A percentile compares a stretch with the other conserved stretches of the same genome.
These are phyloP conservation scores for Elongisporangium undulatum DNA, from an alignment of 352 stramenopile genomes.

Conservation along the genomic window DNA sequence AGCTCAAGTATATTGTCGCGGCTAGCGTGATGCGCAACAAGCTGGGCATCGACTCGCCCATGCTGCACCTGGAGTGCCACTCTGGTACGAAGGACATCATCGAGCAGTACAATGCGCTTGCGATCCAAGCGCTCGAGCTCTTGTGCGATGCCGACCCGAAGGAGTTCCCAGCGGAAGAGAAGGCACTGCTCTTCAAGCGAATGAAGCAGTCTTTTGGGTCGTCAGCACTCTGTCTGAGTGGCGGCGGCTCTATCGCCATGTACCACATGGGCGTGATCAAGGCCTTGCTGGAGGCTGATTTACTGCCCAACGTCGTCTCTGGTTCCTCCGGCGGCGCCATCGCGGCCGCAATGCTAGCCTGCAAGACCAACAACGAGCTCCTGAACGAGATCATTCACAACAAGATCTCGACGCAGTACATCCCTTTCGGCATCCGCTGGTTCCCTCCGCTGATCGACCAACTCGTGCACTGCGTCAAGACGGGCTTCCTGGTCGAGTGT, in stretches of 20 bases:
- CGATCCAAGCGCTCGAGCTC: constrained; percentile 41
- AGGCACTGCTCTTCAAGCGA: constrained; percentile 44
- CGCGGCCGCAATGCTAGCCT: constrained; percentile 81
- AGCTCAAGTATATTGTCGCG: constrained; percentile 57
- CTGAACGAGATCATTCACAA: constrained; percentile 44
- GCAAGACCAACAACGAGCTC: constrained; percentile 79
- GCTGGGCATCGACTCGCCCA: constrained; percentile 45
- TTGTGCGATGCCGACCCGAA: constrained; percentile 20
- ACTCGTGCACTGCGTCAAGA: constrained; percentile 84
- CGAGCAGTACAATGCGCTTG: constrained; percentile 39
- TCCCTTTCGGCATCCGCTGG: constrained; percentile 55
- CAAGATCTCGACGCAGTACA: constrained; percentile 58
- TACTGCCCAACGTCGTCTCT: constrained; percentile 91
- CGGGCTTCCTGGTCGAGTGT: constrained; percentile 85
- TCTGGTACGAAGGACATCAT: constrained; percentile 62
- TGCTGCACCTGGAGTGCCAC: constrained; percentile 49
- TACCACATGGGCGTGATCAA: constrained; percentile 93
- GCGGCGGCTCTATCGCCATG: constrained; percentile 91
- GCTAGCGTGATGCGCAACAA: constrained; percentile 65
- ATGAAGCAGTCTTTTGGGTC: constrained; percentile 83
- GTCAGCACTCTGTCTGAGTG: constrained; percentile 90
- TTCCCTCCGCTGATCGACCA: constrained; percentile 84
- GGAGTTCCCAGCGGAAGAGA: constrained; percentile 36
- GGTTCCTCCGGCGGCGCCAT: constrained; percentile 92
- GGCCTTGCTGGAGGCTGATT: constrained; percentile 78